Conservation (phyloP, 768 basidiomycete genomes). For the Mycena galopus region DNA sequence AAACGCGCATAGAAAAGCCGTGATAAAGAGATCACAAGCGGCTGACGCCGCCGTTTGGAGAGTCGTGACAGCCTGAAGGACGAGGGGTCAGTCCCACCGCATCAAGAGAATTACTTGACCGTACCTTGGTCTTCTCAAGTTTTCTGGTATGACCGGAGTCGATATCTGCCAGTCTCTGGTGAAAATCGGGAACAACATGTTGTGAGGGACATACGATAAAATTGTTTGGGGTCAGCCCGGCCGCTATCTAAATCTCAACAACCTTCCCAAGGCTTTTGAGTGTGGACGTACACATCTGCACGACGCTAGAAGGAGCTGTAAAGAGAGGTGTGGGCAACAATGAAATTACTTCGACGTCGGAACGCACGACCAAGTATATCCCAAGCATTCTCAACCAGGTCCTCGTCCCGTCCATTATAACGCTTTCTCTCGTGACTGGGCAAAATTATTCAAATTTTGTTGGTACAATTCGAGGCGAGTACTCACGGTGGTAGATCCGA, state of each 20-base stretch:
- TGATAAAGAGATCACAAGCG: constrained; percentile 29
- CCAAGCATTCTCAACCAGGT: too few species aligned
- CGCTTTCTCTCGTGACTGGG: neutral
- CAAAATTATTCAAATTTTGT: neutral
- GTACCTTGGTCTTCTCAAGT: constrained; percentile 25
- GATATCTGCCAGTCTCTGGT: constrained; percentile 5
- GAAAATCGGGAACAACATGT: too few species aligned
- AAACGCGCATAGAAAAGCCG: constrained; percentile 26
- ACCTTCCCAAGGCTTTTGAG: neutral
- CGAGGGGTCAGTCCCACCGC: too few species aligned
- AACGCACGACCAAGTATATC: neutral
- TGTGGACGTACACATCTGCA: constrained; percentile 14
- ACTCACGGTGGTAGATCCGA: constrained; percentile 7
- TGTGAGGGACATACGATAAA: neutral
- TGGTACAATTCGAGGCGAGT: neutral
- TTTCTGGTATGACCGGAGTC: constrained; percentile 16
- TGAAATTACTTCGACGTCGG: neutral
- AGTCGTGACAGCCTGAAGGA: constrained; percentile 21
- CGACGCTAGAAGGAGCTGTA: constrained; percentile 14
- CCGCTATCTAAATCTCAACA: neutral
- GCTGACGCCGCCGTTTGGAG: constrained; percentile 30
- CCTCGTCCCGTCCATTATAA: neutral
- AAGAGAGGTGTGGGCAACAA: neutral
- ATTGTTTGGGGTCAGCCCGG: constrained; percentile 26
- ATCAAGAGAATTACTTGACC: too few species aligned